These are phyloP conservation scores for Hypoxylon trugodes DNA, from an alignment of 495 filamentous ascomycete genomes.

Conservation along the genomic window DNA sequence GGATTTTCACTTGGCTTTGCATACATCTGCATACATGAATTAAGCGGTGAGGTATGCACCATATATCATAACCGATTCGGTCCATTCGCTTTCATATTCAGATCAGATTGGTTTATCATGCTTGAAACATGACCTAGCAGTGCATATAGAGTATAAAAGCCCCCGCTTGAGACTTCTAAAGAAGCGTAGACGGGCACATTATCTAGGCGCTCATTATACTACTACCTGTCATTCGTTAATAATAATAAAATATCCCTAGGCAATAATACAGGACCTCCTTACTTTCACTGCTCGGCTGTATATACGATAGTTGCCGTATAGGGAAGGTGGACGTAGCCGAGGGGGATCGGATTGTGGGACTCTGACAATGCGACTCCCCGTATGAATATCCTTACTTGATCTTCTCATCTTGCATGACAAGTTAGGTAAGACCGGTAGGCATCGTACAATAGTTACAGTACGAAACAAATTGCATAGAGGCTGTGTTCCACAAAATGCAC, in stretches of 20 bases:
- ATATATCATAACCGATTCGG: constrained; percentile 15
- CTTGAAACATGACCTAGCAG: constrained; percentile 27
- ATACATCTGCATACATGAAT: constrained; percentile 17
- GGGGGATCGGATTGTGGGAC: no score
- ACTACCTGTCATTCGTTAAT: no score
- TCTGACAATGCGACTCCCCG: neutral
- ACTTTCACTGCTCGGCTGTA: no score
- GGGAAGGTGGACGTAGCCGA: no score
- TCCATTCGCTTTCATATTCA: constrained; percentile 14
- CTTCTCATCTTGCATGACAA: neutral
- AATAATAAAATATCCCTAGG: no score
- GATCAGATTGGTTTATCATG: constrained; percentile 31
- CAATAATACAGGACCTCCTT: no score
- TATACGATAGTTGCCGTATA: no score
- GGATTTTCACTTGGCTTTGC: neutral
- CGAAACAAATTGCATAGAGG: constrained; percentile 6
- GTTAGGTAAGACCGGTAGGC: neutral
- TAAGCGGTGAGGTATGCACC: constrained; percentile 32
- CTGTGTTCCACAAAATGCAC: constrained; percentile 13
- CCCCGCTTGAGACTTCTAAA: constrained; percentile 17
- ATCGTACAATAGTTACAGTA: neutral
- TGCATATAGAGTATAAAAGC: constrained; percentile 1
- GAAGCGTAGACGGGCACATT: constrained; percentile 9
- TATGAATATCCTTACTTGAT: neutral
- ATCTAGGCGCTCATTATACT: no score